phyloP scores from a whole-genome alignment of 2,329 filamentous ascomycete genomes.

The Colletotrichum limetticola region DNA sequence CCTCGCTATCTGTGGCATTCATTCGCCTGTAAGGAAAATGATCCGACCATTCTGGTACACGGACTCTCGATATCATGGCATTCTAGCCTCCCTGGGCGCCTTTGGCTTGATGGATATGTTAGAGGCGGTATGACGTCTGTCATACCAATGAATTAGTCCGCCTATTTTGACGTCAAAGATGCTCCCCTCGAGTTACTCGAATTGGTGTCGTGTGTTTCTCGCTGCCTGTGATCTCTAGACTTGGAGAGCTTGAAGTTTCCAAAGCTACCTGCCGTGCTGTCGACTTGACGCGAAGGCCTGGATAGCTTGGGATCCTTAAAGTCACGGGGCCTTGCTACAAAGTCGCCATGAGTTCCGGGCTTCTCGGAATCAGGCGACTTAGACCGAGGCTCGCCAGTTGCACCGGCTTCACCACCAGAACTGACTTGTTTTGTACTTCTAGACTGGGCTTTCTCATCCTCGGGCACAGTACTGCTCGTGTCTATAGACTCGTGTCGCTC shows the following conservation, averaged over 20 bases:
- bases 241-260: background rate
- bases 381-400: background rate
- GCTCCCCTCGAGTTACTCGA: no score
- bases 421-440: background rate
- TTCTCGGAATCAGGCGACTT: background rate
- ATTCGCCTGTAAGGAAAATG: no score
- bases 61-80: background rate
- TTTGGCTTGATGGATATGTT: background rate
- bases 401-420: background rate
- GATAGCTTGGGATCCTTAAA: no score
- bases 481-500: background rate
- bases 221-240: background rate
- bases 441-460: background rate
- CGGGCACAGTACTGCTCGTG: background rate
- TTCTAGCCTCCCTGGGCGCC: background rate
- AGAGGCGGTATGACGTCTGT: background rate
- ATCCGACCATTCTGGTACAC: no score
- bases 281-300: no score
- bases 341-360: no score
- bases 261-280: no score
- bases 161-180: background rate
- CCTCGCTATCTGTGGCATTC: no score
- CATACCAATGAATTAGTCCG: background rate
- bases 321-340: background rate
- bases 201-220: background rate